These are phyloP conservation scores for Ustilago loliicola DNA, from an alignment of 1,284 basidiomycete species.

Conservation along the genomic window DNA sequence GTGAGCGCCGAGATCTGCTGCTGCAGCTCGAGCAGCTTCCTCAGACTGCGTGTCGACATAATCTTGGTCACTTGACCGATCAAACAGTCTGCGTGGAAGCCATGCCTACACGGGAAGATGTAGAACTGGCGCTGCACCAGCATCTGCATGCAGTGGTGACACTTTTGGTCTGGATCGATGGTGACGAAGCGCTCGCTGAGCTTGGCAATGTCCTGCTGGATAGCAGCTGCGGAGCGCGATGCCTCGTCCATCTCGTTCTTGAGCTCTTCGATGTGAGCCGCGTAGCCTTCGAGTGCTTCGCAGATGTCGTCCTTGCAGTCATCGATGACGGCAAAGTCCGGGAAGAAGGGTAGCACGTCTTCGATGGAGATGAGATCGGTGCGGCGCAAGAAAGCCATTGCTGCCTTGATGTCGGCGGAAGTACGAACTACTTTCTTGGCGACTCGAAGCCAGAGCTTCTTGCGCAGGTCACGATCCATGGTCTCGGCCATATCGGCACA, in stretches of 20 bases:
- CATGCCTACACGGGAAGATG: constrained; percentile 96
- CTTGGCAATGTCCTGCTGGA: constrained; percentile 89
- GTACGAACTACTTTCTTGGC: constrained; percentile 97
- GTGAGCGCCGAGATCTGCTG: constrained; percentile 50
- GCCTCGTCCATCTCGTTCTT: constrained; percentile 97
- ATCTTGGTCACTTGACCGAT: constrained; percentile 65
- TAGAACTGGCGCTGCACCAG: constrained; percentile 93
- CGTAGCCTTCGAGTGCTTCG: constrained; percentile 92
- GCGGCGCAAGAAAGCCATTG: constrained; percentile 94
- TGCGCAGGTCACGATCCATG: constrained; percentile 75
- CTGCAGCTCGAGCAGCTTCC: constrained; percentile 66
- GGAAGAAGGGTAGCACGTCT: constrained; percentile 99
- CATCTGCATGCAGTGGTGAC: constrained; percentile 81
- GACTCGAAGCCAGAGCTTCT: constrained; percentile 97
- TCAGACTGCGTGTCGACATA: constrained; percentile 60
- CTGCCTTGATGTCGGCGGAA: constrained; percentile 97
- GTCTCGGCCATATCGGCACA: constrained; percentile 62
- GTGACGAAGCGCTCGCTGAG: constrained; percentile 93
- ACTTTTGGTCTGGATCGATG: constrained; percentile 87
- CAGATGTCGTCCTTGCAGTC: constrained; percentile 99
- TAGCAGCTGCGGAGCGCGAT: constrained; percentile 88
- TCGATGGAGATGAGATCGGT: constrained; percentile 97
- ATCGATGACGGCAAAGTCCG: constrained; percentile 98
- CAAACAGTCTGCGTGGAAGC: constrained; percentile 73
- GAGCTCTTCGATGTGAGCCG: constrained; percentile 87